Evolutionary conservation across 441 rosid genomes (phyloP).

Genomic region (Bruguiera hainesii): DNA sequence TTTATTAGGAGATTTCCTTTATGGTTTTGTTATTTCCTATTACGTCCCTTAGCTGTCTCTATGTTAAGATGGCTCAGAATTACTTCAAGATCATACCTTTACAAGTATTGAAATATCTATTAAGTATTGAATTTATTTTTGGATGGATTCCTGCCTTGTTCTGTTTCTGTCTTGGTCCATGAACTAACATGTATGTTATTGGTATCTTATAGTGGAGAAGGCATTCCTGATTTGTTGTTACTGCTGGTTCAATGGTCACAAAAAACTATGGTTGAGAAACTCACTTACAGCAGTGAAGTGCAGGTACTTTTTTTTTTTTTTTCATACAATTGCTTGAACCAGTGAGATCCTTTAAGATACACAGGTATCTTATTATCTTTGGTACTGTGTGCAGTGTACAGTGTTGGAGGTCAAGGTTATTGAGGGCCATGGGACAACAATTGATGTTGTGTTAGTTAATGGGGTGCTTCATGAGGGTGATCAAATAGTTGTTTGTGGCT

Average conservation of each 20-base stretch:
- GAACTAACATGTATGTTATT: conserved; percentile 11
- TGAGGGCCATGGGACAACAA: conserved; percentile 95
- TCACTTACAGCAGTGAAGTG: conserved; percentile 77
- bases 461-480: conserved; percentile 97
- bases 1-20: too few species aligned
- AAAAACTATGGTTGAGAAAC: conserved; percentile 92
- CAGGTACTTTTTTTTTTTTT: conserved; percentile 45
- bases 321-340: neutral
- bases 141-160: neutral
- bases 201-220: conserved; percentile 70
- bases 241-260: conserved; percentile 89
- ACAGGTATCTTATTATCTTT: conserved; percentile 23
- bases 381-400: conserved; percentile 60
- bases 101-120: too few species aligned
- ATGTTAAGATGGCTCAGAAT: too few species aligned
- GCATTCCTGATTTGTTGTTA: conserved; percentile 80
- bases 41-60: too few species aligned
- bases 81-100: too few species aligned
- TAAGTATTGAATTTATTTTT: too few species aligned
- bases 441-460: conserved; percentile 88
- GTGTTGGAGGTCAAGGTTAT: conserved; percentile 94
- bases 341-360: conserved; percentile 54
- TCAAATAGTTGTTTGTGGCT: conserved; percentile 91
- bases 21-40: too few species aligned
- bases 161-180: neutral